A percentile compares a stretch with the other conserved stretches of the same genome.
phyloP scores from a whole-genome alignment of 1,284 basidiomycete genomes.

The Athelia sp. region DNA sequence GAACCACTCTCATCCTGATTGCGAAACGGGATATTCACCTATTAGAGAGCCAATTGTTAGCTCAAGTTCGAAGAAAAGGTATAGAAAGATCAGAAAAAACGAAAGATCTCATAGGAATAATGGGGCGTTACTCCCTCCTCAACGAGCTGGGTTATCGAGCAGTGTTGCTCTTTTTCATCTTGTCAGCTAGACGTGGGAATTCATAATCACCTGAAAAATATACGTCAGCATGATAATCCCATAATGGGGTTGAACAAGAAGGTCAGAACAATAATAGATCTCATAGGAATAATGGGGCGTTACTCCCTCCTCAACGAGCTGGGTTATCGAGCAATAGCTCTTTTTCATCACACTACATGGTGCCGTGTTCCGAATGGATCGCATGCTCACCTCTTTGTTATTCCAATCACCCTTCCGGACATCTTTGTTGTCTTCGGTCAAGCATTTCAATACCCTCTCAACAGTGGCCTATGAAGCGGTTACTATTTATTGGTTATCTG shows the following conservation, averaged over 20 bases:
- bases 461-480: constrained; percentile 60
- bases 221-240: neutral
- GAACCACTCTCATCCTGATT: too few species aligned
- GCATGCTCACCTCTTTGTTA: constrained; percentile 87
- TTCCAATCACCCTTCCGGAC: constrained; percentile 93
- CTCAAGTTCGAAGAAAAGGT: constrained; percentile 4
- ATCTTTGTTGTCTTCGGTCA: constrained; percentile 86
- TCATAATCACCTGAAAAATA: constrained; percentile 8
- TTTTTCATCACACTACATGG: constrained; percentile 64
- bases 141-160: constrained; percentile 76
- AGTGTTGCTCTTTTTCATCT: constrained; percentile 63
- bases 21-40: too few species aligned
- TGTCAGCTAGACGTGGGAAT: constrained; percentile 10
- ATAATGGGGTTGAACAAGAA: constrained; percentile 11
- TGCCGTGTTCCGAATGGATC: neutral
- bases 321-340: constrained; percentile 79
- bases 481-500: constrained; percentile 7
- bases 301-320: constrained; percentile 71
- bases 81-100: constrained; percentile 29
- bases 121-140: constrained; percentile 75
- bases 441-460: constrained; percentile 79
- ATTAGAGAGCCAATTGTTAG: too few species aligned
- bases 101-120: constrained; percentile 54
- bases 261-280: constrained; percentile 46
- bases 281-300: constrained; percentile 69